Evolutionary conservation across 2,329 filamentous ascomycete species (phyloP).

Genomic region (Pleoardoris graminearum): DNA sequence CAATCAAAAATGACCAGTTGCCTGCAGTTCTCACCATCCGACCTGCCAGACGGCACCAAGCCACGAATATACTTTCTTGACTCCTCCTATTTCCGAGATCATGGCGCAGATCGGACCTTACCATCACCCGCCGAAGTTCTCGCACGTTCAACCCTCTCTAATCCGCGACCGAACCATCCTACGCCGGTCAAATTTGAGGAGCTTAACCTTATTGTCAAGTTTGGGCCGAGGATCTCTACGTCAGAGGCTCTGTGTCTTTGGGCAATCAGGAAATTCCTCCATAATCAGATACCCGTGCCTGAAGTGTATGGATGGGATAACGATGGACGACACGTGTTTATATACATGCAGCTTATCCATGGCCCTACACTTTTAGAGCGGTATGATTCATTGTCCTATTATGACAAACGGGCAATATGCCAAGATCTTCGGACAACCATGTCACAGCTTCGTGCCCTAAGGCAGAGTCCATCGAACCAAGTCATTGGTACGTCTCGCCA

Average conservation of each 20-base stretch:
- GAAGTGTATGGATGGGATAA: conserved; percentile 21
- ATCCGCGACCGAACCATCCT: too few relatives aligned
- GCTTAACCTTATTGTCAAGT: conserved; percentile 20
- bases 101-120: too few relatives aligned
- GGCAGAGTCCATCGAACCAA: too few relatives aligned
- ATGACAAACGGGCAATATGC: conserved; percentile 14
- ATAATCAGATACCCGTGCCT: conserved; percentile 13
- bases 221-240: conserved; percentile 9
- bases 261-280: conserved; percentile 11
- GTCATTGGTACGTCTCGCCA: too few relatives aligned
- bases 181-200: conserved; percentile 6
- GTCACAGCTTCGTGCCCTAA: too few relatives aligned
- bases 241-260: conserved; percentile 19
- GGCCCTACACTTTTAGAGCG: conserved; percentile 16
- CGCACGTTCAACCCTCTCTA: too few relatives aligned
- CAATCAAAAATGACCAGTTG: too few relatives aligned
- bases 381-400: conserved; percentile 6
- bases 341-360: conserved; percentile 21
- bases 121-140: too few relatives aligned
- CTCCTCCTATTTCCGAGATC: too few relatives aligned
- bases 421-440: conserved; percentile 12
- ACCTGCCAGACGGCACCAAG: too few relatives aligned
- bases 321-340: conserved; percentile 14
- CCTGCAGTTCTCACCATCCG: too few relatives aligned
- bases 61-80: too few relatives aligned